A percentile compares a stretch with the other conserved stretches of the same genome.
These are phyloP conservation scores for Eragrostis tef DNA, from an alignment of 202 grass and related monocot genomes.

Conservation along the genomic window DNA sequence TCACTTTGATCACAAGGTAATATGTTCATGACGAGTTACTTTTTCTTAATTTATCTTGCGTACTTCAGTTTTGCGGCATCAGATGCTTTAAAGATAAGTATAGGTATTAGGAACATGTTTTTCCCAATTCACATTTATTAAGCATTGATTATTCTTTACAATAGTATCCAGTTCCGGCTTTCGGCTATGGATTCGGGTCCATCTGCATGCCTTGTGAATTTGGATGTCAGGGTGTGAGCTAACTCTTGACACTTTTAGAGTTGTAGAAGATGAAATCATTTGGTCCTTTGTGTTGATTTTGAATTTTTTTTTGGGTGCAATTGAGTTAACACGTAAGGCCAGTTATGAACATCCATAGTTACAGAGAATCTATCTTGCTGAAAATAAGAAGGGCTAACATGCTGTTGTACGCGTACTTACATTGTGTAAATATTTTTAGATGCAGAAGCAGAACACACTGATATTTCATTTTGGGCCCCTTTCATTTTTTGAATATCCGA, in stretches of 20 bases:
- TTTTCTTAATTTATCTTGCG: background rate
- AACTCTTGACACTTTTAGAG: background rate
- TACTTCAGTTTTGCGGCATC: constrained; percentile 24
- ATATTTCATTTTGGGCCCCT: too few relatives aligned
- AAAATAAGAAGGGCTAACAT: background rate
- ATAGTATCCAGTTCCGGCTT: background rate
- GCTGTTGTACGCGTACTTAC: background rate
- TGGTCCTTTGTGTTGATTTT: background rate
- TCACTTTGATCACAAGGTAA: constrained; percentile 87
- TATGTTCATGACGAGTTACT: constrained; percentile 11
- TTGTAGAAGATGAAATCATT: background rate
- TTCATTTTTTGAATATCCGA: background rate
- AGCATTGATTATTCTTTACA: background rate
- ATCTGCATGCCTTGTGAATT: background rate
- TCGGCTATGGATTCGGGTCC: background rate
- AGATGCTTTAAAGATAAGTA: background rate
- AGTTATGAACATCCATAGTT: background rate
- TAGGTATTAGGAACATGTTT: background rate
- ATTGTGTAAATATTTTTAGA: background rate
- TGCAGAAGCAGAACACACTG: background rate
- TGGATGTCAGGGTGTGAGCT: background rate
- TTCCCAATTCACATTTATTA: background rate
- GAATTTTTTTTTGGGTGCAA: background rate
- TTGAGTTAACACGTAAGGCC: background rate
- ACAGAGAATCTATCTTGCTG: background rate